Evolutionary conservation across 768 basidiomycete species (phyloP), one percentile per base, ranked within the genome.

Genomic region (Suillus subaureus): DNA sequence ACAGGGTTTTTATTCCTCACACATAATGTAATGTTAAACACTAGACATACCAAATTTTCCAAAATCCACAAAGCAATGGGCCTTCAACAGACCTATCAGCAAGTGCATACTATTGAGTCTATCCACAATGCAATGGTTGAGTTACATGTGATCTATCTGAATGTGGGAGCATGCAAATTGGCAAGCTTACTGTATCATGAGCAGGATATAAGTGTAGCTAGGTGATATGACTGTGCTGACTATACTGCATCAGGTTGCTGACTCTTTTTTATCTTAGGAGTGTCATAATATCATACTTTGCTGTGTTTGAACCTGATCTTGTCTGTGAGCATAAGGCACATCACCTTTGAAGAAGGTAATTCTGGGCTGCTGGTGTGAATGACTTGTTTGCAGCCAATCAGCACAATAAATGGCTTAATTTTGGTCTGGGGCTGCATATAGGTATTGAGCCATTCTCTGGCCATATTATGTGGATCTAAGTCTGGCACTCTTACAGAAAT

Each of bases 351-450:
- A 70, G 78, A 0, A 70, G 70, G 4, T 64, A 66, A 0, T 84
- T 79, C 64, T 81, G 72, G 68, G 72, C 79, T 6, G 80, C 82
- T 12, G 83, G 83, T 1, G 74, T 82, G 0, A 83, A 78, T 52
- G 79, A 84, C 52, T 35, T 81, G 0, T 71, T 73, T 66, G 64
- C 73, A 6, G 64, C 77, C 15, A 80, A 85, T 63, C 84, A 84
- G 67, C 81, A 85, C 66, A 80, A 85, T 64, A 85, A 85, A 61
- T 84, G 79, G 80, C 70, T 72, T 43, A 64, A 70, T 6, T 83
- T 79, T 70, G 80, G 81, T 0, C 71, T 84, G 0, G 73, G 66
- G 31, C 69, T 81, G 55, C 72, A 75, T 61, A 31, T 64, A n/a
- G 67, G 69, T 21, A 43, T 71, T 9, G 72, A 77, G 26, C 70